A percentile compares a stretch with the other conserved stretches of the same genome.
These are phyloP conservation scores for Claviceps lovelessii DNA, from an alignment of 2,329 filamentous ascomycete species.

Conservation along the genomic window DNA sequence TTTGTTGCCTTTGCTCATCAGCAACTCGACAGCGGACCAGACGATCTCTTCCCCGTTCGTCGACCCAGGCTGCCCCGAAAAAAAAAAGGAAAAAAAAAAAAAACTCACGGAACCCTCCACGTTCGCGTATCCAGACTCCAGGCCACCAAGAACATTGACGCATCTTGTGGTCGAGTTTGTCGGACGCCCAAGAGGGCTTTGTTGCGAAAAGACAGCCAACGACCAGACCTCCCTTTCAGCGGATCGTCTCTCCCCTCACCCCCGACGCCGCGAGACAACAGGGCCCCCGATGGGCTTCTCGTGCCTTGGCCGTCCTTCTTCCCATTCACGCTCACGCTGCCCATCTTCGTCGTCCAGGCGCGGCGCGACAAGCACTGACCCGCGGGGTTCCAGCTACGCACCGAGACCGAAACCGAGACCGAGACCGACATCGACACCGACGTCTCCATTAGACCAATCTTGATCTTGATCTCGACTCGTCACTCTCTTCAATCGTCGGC, in stretches of 20 bases:
- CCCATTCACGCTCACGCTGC: neutral
- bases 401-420: neutral
- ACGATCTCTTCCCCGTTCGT: neutral
- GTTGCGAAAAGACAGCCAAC: neutral
- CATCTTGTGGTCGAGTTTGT: too few species aligned
- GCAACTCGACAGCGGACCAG: neutral
- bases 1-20: neutral
- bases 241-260: neutral
- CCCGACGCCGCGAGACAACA: neutral
- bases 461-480: neutral
- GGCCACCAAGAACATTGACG: neutral
- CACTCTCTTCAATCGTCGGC: neutral
- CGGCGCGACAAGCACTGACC: slow-evolving; percentile 9
- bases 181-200: neutral
- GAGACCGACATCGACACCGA: neutral
- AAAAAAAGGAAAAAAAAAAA: neutral
- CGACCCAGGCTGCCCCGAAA: neutral
- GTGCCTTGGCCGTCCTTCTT: neutral
- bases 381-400: slow-evolving; percentile 7
- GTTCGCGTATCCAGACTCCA: neutral
- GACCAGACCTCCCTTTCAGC: neutral
- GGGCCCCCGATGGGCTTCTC: neutral
- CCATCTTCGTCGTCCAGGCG: neutral
- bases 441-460: neutral
- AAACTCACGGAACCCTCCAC: neutral